Conservation (phyloP, 2,329 filamentous ascomycete species). For the Metarhizium album region DNA sequence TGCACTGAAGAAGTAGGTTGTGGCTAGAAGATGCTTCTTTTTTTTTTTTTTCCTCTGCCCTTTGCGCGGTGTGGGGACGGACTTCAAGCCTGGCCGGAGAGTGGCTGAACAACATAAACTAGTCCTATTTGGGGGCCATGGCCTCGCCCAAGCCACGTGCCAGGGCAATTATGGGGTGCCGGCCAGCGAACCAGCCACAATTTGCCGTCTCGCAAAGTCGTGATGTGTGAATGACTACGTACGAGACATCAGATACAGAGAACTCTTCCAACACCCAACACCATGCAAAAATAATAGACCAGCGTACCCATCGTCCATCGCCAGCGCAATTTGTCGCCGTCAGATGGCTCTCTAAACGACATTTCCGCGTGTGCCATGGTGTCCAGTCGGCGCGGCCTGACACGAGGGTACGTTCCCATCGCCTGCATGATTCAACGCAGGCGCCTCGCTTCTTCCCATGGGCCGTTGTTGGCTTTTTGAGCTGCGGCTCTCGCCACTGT, state of each 20-base stretch:
- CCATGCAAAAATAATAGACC: constrained; percentile 1
- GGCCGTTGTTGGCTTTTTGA: constrained; percentile 5
- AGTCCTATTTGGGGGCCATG: not conserved
- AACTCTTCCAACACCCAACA: not conserved
- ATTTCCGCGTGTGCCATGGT: constrained; percentile 2
- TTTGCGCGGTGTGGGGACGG: constrained; percentile 10
- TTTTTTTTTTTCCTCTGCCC: constrained; percentile 12
- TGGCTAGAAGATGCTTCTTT: constrained; percentile 10
- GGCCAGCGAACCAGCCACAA: constrained; percentile 10
- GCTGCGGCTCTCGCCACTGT: constrained; percentile 14
- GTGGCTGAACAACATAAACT: constrained; percentile 8
- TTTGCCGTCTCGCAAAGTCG: not conserved
- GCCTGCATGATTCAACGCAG: constrained; percentile 35
- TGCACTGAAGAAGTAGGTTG: constrained; percentile 7
- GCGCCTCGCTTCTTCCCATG: constrained; percentile 22
- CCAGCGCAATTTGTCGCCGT: not conserved
- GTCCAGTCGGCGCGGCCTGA: constrained; percentile 9
- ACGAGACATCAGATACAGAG: not conserved
- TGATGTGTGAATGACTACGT: not conserved
- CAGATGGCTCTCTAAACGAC: not conserved
- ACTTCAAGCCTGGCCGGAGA: constrained; percentile 7
- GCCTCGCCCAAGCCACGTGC: constrained; percentile 2
- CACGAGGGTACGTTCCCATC: constrained; percentile 24
- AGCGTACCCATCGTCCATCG: not conserved
- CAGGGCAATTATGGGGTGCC: no score